Percentiles rank a stretch among this genome's conserved stretches.
These are phyloP conservation scores for Colletotrichum sp. DNA, from an alignment of 2,329 filamentous ascomycete species.

Conservation along the genomic window DNA sequence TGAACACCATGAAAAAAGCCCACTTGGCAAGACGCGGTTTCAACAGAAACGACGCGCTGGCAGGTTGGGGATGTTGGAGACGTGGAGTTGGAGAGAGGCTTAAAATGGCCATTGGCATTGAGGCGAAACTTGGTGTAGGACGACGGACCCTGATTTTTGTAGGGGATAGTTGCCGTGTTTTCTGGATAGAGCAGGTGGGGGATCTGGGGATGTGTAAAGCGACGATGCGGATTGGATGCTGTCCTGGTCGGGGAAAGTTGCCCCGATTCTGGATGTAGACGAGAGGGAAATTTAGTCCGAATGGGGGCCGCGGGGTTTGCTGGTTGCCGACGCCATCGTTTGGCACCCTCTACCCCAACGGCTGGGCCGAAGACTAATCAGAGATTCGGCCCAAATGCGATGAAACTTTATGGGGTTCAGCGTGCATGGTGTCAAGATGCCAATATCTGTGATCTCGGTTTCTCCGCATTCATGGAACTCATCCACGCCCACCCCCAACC, in stretches of 20 bases:
- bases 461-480: background rate
- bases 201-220: background rate
- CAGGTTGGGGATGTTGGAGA: background rate
- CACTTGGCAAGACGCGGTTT: background rate
- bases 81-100: background rate
- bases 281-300: background rate
- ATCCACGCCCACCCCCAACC: background rate
- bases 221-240: background rate
- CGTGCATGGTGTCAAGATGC: background rate
- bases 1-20: background rate
- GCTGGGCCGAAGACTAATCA: background rate
- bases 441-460: background rate
- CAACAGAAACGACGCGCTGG: background rate
- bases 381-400: background rate
- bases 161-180: background rate
- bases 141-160: background rate
- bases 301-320: background rate
- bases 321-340: background rate
- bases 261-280: background rate
- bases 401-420: background rate
- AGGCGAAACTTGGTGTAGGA: background rate
- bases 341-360: background rate
- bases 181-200: background rate
- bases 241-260: background rate
- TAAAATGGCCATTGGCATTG: background rate